phyloP scores from a whole-genome alignment of 495 filamentous ascomycete species.

The Xylaria nigripes region DNA sequence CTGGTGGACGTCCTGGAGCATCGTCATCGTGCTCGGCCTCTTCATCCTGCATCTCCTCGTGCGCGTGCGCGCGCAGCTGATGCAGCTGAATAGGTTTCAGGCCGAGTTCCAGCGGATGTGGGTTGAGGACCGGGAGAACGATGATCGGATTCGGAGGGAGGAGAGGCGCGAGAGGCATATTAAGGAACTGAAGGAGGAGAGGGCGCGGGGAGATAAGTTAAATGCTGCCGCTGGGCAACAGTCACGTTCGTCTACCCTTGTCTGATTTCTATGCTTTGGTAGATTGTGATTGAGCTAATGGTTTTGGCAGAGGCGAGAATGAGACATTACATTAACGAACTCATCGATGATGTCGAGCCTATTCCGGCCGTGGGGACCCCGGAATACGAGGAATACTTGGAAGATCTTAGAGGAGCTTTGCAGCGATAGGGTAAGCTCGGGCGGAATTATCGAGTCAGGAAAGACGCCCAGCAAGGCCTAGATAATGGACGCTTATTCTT shows the following conservation, averaged over 20 bases:
- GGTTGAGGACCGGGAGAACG: constrained; percentile 13
- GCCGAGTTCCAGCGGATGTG: constrained; percentile 15
- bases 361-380: neutral
- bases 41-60: constrained; percentile 14
- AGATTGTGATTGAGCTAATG: neutral
- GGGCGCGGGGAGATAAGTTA: neutral
- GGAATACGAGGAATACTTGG: neutral
- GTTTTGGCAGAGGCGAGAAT: neutral
- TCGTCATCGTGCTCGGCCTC: constrained; percentile 12
- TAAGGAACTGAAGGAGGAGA: neutral
- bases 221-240: neutral
- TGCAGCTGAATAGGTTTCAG: constrained; percentile 11
- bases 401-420: neutral
- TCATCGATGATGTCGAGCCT: neutral
- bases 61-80: constrained; percentile 8
- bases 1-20: constrained; percentile 16
- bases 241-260: neutral
- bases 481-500: no score
- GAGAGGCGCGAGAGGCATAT: constrained; percentile 4
- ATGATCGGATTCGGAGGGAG: neutral
- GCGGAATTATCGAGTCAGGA: no score
- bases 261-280: neutral
- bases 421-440: neutral
- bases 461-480: no score
- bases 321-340: neutral